Conservation (phyloP, 1,139 yeast species). For the Diutina mesorugosa region DNA sequence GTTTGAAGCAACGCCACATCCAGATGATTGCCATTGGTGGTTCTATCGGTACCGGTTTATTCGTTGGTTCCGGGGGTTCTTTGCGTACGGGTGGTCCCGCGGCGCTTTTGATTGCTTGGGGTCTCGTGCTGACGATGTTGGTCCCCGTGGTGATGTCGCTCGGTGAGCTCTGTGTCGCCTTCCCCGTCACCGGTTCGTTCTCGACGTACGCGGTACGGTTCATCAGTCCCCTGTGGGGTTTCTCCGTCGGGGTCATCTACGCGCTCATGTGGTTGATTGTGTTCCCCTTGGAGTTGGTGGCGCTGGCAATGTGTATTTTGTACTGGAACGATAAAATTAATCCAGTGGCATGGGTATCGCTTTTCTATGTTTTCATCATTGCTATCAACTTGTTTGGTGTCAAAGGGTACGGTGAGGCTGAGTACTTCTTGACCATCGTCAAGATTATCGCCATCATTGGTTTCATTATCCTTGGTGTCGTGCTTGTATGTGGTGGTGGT, state of each 20-base stretch:
- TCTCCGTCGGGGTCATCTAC: conserved; percentile 12
- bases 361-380: conserved; percentile 28
- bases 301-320: conserved; percentile 11
- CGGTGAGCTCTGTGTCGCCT: conserved; percentile 17
- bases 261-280: conserved; percentile 71
- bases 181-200: conserved; percentile 18
- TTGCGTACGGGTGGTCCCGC: conserved; percentile 28
- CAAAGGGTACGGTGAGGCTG: conserved; percentile 38
- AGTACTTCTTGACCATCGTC: conserved; percentile 25
- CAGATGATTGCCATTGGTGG: conserved; percentile 39
- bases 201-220: conserved; percentile 17
- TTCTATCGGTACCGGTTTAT: conserved; percentile 36
- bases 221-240: conserved; percentile 16
- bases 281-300: conserved; percentile 59
- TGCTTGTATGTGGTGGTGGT: conserved; percentile 18
- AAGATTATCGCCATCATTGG: conserved; percentile 18
- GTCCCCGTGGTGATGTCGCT: conserved; percentile 11
- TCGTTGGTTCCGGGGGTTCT: conserved; percentile 30
- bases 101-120: conserved; percentile 12
- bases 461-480: conserved; percentile 17
- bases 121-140: conserved; percentile 9
- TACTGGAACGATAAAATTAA: conserved; percentile 16
- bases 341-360: conserved; percentile 33
- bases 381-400: conserved; percentile 32
- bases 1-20: conserved; percentile 22